Evolutionary conservation across 805 yeast species (phyloP).

Genomic region (Cyberlindnera mrakii): DNA sequence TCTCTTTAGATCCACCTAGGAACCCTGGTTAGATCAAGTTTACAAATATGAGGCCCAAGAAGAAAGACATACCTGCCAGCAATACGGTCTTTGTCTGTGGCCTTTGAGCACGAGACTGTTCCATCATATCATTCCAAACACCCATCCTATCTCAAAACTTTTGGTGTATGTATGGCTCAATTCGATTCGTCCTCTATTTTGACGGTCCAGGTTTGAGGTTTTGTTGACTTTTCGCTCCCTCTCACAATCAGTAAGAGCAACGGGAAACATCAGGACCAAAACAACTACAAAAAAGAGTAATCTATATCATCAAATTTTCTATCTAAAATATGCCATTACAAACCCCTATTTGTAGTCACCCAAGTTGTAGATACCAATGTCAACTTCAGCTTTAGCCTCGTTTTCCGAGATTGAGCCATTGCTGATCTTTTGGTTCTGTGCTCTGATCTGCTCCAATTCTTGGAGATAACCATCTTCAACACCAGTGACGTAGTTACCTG

Average conservation of each 20-base stretch:
- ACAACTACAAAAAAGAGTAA: neutral
- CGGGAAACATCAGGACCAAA: no score
- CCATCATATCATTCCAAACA: slow-evolving; percentile 13
- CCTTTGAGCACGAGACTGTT: slow-evolving; percentile 1
- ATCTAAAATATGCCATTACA: neutral
- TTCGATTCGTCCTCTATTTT: neutral
- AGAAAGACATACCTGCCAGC: neutral
- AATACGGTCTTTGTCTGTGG: neutral
- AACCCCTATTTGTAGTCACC: slow-evolving; percentile 39
- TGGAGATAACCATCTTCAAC: slow-evolving; percentile 75
- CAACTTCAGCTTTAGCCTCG: slow-evolving; percentile 77
- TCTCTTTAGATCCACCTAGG: slow-evolving; percentile 13
- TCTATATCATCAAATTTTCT: neutral
- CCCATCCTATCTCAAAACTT: slow-evolving; percentile 6
- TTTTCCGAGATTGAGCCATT: slow-evolving; percentile 37
- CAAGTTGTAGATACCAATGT: slow-evolving; percentile 54
- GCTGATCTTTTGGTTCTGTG: slow-evolving; percentile 57
- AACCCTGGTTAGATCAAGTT: slow-evolving; percentile 1
- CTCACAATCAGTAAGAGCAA: no score
- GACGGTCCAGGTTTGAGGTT: neutral
- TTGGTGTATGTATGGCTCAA: neutral
- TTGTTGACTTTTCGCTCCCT: no score
- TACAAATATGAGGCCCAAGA: neutral
- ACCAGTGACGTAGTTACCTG: slow-evolving; percentile 93
- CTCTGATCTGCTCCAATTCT: slow-evolving; percentile 79